Percentiles rank a stretch among this genome's conserved stretches.
Conservation (phyloP, 345 rosid genomes). For the Brassica incana region DNA sequence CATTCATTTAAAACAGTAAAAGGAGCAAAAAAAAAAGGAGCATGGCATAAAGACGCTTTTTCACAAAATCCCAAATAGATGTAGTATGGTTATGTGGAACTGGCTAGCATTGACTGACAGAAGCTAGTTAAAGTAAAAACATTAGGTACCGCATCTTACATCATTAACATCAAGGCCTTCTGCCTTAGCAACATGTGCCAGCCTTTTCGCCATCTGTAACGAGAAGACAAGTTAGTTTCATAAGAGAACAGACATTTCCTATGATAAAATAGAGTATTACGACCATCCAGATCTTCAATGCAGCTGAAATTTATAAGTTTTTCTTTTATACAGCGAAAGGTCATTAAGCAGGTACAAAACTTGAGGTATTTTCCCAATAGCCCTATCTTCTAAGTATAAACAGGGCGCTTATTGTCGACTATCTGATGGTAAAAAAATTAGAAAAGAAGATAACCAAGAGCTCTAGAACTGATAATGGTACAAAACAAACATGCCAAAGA, state of each 20-base stretch:
- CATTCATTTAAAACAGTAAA: constrained; percentile 1
- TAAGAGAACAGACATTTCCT: constrained; percentile 16
- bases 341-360: background rate
- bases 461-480: background rate
- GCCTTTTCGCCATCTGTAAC: constrained; percentile 91
- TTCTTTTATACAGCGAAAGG: background rate
- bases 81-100: constrained; percentile 11
- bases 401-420: background rate
- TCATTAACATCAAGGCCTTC: constrained; percentile 87
- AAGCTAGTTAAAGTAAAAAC: constrained; percentile 12
- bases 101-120: constrained; percentile 21
- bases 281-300: constrained; percentile 9
- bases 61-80: constrained; percentile 5
- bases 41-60: background rate
- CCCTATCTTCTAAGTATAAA: constrained; percentile 10
- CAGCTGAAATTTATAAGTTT: background rate
- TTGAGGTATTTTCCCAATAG: background rate
- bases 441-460: background rate
- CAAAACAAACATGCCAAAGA: constrained; percentile 21
- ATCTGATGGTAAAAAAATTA: constrained; percentile 2
- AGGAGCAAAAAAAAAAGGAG: background rate
- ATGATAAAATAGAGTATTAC: background rate
- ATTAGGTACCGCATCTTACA: constrained; percentile 42
- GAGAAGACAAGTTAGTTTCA: constrained; percentile 28
- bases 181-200: constrained; percentile 73